Evolutionary conservation across 257 asterid genomes (phyloP).

Genomic region (Solanum stenotomum): DNA sequence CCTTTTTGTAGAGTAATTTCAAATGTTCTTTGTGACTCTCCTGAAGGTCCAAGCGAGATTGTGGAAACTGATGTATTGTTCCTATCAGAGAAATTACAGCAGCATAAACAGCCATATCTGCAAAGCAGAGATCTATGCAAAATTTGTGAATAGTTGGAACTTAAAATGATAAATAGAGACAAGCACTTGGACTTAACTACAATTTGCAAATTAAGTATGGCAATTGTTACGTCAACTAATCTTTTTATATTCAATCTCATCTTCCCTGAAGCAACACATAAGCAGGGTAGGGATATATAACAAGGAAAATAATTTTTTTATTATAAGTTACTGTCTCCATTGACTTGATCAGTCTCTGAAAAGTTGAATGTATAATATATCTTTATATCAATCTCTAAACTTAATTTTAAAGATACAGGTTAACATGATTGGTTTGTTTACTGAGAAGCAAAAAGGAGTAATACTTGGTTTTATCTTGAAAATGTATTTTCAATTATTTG

Average conservation of each 20-base stretch:
- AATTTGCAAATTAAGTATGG: not conserved
- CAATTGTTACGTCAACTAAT: not conserved
- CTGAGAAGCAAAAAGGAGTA: not conserved
- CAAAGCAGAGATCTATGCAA: not conserved
- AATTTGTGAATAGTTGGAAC: too few relatives aligned
- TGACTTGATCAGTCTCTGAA: not conserved
- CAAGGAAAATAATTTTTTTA: too few relatives aligned
- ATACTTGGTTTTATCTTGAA: not conserved
- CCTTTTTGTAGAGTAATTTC: not conserved
- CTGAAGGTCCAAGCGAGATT: not conserved
- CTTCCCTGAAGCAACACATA: not conserved
- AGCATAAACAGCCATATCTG: not conserved
- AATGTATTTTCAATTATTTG: not conserved
- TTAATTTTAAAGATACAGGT: too few relatives aligned
- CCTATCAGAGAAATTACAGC: not conserved
- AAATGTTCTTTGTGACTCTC: not conserved
- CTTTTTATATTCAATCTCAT: not conserved
- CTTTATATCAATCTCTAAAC: too few relatives aligned
- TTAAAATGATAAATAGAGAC: too few relatives aligned
- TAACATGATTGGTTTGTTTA: not conserved
- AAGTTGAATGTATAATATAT: too few relatives aligned
- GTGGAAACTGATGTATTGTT: not conserved
- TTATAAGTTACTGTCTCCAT: not conserved
- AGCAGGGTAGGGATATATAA: not conserved
- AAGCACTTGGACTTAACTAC: too few relatives aligned